These are phyloP conservation scores for Zygoascus sp. DNA, from an alignment of 1,139 yeast species.

Conservation along the genomic window DNA sequence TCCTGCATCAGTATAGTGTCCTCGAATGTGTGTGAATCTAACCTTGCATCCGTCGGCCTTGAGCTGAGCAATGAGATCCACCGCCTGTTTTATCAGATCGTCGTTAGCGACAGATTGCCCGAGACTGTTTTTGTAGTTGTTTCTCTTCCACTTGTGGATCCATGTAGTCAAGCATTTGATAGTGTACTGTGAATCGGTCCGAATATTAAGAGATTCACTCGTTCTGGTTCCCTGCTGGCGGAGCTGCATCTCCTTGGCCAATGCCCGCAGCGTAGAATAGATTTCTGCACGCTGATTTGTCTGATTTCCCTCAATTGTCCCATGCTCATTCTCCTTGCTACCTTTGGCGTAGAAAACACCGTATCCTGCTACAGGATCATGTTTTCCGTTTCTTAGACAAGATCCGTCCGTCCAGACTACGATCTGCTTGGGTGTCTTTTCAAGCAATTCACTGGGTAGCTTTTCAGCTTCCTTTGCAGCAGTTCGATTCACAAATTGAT, in stretches of 20 bases:
- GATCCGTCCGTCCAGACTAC: constrained; percentile 71
- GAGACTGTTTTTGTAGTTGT: constrained; percentile 48
- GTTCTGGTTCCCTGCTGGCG: background rate
- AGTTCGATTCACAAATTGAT: constrained; percentile 30
- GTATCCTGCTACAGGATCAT: constrained; percentile 52
- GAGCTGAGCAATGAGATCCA: constrained; percentile 22
- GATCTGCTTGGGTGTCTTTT: background rate
- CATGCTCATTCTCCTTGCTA: constrained; percentile 53
- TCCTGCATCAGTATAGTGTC: constrained; percentile 66
- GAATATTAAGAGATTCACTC: constrained; percentile 29
- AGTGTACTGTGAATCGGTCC: constrained; percentile 58
- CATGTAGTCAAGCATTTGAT: constrained; percentile 48
- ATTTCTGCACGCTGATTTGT: constrained; percentile 85
- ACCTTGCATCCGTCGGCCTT: constrained; percentile 31
- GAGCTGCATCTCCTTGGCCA: constrained; percentile 32
- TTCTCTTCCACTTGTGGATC: constrained; percentile 49
- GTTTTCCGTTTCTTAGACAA: constrained; percentile 49
- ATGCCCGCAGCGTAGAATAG: constrained; percentile 56
- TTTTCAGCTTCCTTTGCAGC: background rate
- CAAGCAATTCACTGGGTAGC: too few species aligned
- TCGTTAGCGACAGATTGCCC: constrained; percentile 49
- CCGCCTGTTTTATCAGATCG: constrained; percentile 42
- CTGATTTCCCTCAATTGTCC: constrained; percentile 47
- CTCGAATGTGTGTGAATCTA: constrained; percentile 56
- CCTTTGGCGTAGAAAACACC: constrained; percentile 66